Percentiles rank a stretch among this genome's conserved stretches.
Evolutionary conservation across 1,139 yeast genomes (phyloP).

Genomic region (Suhomyces terraborum): DNA sequence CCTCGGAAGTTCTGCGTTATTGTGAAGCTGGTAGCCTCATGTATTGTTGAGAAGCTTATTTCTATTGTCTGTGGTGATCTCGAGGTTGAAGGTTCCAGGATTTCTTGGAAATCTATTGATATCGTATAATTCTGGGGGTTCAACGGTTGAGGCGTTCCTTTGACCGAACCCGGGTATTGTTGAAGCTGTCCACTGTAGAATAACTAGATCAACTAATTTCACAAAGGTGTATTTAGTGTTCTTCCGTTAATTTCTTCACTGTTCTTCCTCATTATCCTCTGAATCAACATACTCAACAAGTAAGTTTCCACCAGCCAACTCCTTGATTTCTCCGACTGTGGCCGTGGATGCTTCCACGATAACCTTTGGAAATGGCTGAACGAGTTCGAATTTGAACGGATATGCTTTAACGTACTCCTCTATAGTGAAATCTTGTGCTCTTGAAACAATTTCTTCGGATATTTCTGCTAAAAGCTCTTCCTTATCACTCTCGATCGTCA

Average conservation of each 20-base stretch:
- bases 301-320: constrained; percentile 43
- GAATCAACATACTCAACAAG: constrained; percentile 37
- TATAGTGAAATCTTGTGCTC: constrained; percentile 10
- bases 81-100: no score
- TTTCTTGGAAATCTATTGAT: no score
- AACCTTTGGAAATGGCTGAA: constrained; percentile 49
- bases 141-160: no score
- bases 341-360: constrained; percentile 24
- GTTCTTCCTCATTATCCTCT: constrained; percentile 3
- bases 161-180: no score
- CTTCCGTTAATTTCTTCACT: not conserved
- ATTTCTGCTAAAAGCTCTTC: constrained; percentile 16
- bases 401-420: constrained; percentile 28
- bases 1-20: no score
- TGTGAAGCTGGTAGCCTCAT: no score
- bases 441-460: constrained; percentile 17
- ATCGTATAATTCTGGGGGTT: no score
- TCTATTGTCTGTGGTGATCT: no score
- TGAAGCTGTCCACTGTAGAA: no score
- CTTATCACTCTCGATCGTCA: constrained; percentile 5
- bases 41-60: no score
- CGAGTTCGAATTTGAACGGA: constrained; percentile 40
- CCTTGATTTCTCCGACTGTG: constrained; percentile 26
- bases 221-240: not conserved
- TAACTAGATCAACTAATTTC: no score